These are phyloP conservation scores for Blastomyces gilchristii DNA, from an alignment of 2,329 filamentous ascomycete genomes.

Conservation along the genomic window DNA sequence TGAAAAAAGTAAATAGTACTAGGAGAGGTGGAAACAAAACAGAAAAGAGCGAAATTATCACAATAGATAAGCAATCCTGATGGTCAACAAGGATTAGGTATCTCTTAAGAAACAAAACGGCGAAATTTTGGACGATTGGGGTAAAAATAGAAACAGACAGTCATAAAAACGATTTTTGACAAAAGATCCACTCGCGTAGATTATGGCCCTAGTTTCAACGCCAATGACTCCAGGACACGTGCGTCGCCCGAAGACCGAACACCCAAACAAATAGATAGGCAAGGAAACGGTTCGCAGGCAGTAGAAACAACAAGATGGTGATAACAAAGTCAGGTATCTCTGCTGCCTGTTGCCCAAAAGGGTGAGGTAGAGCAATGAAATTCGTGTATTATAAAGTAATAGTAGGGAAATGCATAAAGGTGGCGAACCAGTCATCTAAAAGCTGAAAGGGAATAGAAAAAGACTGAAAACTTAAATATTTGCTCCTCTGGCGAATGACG, in stretches of 20 bases:
- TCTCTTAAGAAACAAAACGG: not conserved
- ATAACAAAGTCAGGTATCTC: not conserved
- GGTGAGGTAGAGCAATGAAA: not conserved
- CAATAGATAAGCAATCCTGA: not conserved
- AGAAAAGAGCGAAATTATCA: not conserved
- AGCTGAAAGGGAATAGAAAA: not conserved
- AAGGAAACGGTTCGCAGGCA: not conserved
- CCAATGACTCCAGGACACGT: not conserved
- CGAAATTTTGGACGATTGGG: not conserved
- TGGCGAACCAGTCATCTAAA: constrained; percentile 2
- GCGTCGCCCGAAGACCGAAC: not conserved
- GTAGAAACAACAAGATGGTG: not conserved
- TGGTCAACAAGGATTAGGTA: not conserved
- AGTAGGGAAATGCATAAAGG: not conserved
- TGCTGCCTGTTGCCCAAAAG: not conserved
- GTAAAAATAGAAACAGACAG: not conserved
- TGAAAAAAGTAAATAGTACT: not conserved
- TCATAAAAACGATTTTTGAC: not conserved
- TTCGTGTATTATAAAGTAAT: constrained; percentile 3
- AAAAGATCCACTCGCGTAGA: constrained; percentile 1
- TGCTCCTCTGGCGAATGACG: not conserved
- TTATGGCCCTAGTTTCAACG: not conserved
- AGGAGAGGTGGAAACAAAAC: not conserved
- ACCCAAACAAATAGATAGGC: not conserved
- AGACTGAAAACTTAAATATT: not conserved